Conservation (phyloP, 345 rosid species). For the Raphanus raphanistrum region DNA sequence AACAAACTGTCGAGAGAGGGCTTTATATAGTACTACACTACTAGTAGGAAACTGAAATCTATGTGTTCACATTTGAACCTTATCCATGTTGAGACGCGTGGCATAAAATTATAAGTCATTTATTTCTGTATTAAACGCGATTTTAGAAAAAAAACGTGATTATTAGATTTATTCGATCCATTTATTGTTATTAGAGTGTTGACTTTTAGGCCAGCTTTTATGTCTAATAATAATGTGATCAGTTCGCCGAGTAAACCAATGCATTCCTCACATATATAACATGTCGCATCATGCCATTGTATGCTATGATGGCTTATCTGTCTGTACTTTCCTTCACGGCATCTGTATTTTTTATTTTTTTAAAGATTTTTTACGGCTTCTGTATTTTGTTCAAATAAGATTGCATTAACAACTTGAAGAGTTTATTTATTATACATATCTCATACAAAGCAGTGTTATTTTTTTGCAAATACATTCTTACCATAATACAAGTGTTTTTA, state of each 20-base stretch:
- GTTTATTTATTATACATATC: background rate
- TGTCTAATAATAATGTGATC: background rate
- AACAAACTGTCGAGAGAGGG: background rate
- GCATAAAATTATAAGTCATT: background rate
- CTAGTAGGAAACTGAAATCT: background rate
- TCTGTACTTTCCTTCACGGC: background rate
- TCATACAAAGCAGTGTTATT: background rate
- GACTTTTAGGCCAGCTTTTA: background rate
- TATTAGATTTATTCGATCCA: background rate
- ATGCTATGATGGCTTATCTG: background rate
- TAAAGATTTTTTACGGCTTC: too few relatives aligned
- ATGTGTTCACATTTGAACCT: background rate
- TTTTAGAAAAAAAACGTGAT: background rate
- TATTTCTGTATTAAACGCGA: background rate
- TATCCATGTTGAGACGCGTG: background rate
- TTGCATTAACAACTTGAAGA: background rate
- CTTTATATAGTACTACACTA: background rate
- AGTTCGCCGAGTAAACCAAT: background rate
- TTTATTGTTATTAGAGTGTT: background rate
- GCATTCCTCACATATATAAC: background rate
- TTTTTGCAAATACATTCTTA: background rate
- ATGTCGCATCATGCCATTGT: background rate
- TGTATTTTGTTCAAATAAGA: background rate
- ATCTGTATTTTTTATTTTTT: background rate
- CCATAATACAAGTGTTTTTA: too few relatives aligned